Evolutionary conservation across 2,329 filamentous ascomycete species (phyloP).

Genomic region (Gnomoniopsis sp.): DNA sequence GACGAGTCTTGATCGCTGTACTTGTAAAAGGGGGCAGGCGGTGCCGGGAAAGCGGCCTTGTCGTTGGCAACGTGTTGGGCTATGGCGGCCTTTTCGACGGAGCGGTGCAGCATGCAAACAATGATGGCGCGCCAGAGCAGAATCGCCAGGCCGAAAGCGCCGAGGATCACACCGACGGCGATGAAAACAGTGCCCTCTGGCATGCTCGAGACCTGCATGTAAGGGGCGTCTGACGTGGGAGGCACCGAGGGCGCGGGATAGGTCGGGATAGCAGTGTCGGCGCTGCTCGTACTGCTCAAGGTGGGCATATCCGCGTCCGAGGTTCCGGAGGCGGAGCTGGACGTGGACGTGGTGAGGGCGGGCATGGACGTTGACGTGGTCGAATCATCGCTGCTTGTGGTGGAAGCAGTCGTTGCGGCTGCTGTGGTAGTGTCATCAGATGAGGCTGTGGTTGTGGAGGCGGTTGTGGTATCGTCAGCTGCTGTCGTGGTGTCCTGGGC

Average conservation of each 20-base stretch:
- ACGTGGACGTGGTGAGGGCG: conserved; percentile 7
- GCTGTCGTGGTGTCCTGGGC: conserved; percentile 23
- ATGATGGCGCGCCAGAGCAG: conserved; percentile 85
- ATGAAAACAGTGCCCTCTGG: conserved; percentile 98
- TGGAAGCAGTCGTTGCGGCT: conserved; percentile 1
- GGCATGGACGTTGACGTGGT: conserved; percentile 3
- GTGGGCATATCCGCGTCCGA: conserved; percentile 15
- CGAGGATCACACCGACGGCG: conserved; percentile 82
- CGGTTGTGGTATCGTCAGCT: conserved; percentile 12
- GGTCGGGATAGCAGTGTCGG: conserved; percentile 39
- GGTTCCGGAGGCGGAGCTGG: not conserved
- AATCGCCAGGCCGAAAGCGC: conserved; percentile 76
- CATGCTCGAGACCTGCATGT: conserved; percentile 80
- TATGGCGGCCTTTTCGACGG: conserved; percentile 80
- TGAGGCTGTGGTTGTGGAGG: conserved; percentile 7
- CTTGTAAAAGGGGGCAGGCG: conserved; percentile 61
- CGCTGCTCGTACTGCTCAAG: conserved; percentile 22
- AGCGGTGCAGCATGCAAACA: conserved; percentile 87
- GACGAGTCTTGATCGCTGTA: conserved; percentile 58
- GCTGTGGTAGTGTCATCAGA: conserved; percentile 12
- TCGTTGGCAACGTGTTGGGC: conserved; percentile 67
- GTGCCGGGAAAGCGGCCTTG: conserved; percentile 62
- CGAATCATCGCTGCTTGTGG: conserved; percentile 5
- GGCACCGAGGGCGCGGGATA: conserved; percentile 76
- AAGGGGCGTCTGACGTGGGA: conserved; percentile 79